Evolutionary conservation across 1,139 yeast genomes (phyloP), one percentile per base, ranked within the genome.

Genomic region (Yarrowia galli): DNA sequence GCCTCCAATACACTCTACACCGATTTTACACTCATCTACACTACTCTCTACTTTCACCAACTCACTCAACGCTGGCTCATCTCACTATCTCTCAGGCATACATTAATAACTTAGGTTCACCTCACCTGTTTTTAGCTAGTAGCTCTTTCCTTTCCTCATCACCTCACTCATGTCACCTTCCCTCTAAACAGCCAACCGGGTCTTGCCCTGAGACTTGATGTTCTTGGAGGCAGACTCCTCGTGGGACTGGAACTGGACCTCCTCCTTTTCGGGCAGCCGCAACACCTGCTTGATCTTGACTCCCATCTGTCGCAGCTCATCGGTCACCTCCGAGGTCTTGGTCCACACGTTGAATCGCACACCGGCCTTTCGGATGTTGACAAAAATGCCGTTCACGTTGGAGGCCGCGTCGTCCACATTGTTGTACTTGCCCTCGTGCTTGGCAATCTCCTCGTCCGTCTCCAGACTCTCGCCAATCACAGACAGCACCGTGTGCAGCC

Each of bases 391-490:
- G 79, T 92, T 93, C 74, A 96, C 96, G 81, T 92, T 96, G 75
- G 89, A 85, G 65, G 72, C 75, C 23, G 74, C 74, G 45, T 72
- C 76, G 48, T 73, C 76, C 63, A 69, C 83, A 48, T 56, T 56
- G 53, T 25, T 32, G 56, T 65, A 65, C 56, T 56, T 56, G 53
- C 49, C 68, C 56, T 46, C 65, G 63, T 65, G 65, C 54, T 45
- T 46, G 48, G 64, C 53, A 32, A 58, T 42, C 64, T 79, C 78
- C 77, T 89, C 93, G 71, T 89, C 95, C 72, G 88, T 90, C 80
- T 92, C 97, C 73, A 95, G 89, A 69, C 98, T 92, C 81, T 95
- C 98, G 74, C 99, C 99, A 79, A 95, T 92, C 70, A 92, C 92
- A 64, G 96, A 89, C 76, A 95, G 85, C 78, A 95, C 85, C 69